phyloP scores from a whole-genome alignment of 371 early-diverging fungal species.

The Nematocida homosporus region DNA sequence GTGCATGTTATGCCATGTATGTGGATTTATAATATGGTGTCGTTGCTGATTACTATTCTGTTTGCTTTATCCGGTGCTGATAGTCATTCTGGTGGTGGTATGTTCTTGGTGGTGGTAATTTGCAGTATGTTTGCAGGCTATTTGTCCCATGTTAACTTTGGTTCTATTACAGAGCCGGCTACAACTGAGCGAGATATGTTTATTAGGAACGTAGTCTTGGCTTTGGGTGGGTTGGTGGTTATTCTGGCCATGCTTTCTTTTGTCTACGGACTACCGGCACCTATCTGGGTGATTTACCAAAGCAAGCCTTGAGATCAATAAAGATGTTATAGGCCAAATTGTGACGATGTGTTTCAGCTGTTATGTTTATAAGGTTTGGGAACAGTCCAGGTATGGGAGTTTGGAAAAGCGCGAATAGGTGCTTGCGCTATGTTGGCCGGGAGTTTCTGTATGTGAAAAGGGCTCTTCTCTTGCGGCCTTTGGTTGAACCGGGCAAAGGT shows the following conservation, averaged over 20 bases:
- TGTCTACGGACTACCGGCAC: not conserved
- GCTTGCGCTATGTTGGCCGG: not conserved
- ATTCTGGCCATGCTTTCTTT: not conserved
- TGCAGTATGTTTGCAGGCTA: too few relatives aligned
- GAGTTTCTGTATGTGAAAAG: constrained; percentile 13
- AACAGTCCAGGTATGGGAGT: not conserved
- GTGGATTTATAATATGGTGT: not conserved
- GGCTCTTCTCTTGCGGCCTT: constrained; percentile 13
- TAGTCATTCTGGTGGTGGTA: not conserved
- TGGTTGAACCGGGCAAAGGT: not conserved
- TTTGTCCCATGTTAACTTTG: too few relatives aligned
- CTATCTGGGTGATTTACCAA: not conserved
- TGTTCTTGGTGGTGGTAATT: not conserved
- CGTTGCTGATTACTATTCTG: not conserved
- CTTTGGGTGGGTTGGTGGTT: not conserved
- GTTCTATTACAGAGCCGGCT: too few relatives aligned
- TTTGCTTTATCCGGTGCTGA: not conserved
- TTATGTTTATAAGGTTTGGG: not conserved
- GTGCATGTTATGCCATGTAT: not conserved
- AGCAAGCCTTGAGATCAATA: not conserved
- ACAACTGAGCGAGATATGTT: not conserved
- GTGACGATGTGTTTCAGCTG: not conserved
- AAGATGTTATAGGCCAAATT: not conserved
- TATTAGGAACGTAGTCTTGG: constrained; percentile 3
- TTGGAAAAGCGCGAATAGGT: not conserved